Base-by-base conservation (phyloP, 2,329 filamentous ascomycete genomes). In the Botrytis galanthina region DNA sequence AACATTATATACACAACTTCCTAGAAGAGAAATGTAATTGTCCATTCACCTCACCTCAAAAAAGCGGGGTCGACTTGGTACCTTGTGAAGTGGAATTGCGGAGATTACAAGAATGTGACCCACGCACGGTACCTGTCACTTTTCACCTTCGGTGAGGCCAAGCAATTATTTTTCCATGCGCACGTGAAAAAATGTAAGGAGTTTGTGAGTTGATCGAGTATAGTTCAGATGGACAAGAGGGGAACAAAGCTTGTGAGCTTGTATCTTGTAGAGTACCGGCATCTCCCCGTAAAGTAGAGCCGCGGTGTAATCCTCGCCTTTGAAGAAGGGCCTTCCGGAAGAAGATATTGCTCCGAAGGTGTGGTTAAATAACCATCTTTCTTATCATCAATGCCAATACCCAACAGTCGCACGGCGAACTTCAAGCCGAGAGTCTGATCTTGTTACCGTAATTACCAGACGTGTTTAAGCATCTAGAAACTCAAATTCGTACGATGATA, bases 141-240 rank as follows among this genome's bases (percentile, higher is more conserved):
- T 4, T 57, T 42, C 66, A 32, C 37, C 32, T 46, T 37, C n/a
- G 18, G 32, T 14, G 6, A 22, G 26, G 39, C 48, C 18, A 69
- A 59, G 64, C 46, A 68, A 68, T 54, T 12, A 8, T 29, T 29
- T 54, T 29, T 54, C 48, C 46, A 39, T 42, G 9, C 8, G 64
- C 46, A 67, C 63, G 44, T 67, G 63, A 10, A 51, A 67, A 18
- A 54, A n/a, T 67, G 54, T 42, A 29, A 29, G 66, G n/a, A 26
- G 35, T 57, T 42, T 3, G 18, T 39, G 35, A 57, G 16, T 68
- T 7, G 39, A 57, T 22, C 29, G 48, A 39, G 26, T 4, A 29
- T 29, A 20, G 16, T 42, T 32, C 2, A 12, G n/a, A 5, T 37
- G 26, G 35, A 54, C 22, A 18, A 57, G 6, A 20, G 35, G 35